Percentiles rank a stretch among this genome's conserved stretches.
phyloP scores from a whole-genome alignment of 1,284 basidiomycete genomes.

The Irpex rosettiformis region DNA sequence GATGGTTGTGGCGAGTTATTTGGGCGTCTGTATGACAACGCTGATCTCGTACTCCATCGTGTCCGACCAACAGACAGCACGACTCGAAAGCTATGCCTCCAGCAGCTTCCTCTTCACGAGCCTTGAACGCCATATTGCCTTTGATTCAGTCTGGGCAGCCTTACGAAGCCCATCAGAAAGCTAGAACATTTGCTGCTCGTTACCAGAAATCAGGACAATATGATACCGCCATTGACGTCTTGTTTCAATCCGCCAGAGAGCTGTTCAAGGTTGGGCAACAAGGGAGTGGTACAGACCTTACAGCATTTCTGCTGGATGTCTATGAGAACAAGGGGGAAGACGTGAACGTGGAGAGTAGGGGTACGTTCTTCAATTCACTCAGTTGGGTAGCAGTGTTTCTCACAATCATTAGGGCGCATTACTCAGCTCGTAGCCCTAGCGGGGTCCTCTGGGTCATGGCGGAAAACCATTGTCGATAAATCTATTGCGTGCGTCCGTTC shows the following conservation, averaged over 20 bases:
- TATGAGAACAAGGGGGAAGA: conserved; percentile 69
- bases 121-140: conserved; percentile 74
- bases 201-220: conserved; percentile 77
- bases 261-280: conserved; percentile 82
- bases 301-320: conserved; percentile 74
- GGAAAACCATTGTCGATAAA: conserved; percentile 77
- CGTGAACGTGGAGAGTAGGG: conserved; percentile 74
- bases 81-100: conserved; percentile 19
- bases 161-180: conserved; percentile 94
- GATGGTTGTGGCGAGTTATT: neutral
- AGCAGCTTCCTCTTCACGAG: conserved; percentile 50
- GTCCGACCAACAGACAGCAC: neutral
- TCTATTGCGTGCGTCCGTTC: conserved; percentile 60
- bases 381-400: conserved; percentile 1
- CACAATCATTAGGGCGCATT: conserved; percentile 51
- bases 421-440: conserved; percentile 81
- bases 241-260: conserved; percentile 82
- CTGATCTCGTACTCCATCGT: neutral
- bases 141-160: conserved; percentile 66
- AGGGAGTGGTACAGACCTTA: conserved; percentile 86
- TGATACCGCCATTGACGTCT: conserved; percentile 82
- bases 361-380: conserved; percentile 37
- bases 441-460: conserved; percentile 72
- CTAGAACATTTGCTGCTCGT: conserved; percentile 87
- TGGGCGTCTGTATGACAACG: neutral